phyloP scores from a whole-genome alignment of 1,284 basidiomycete genomes.

The Pascua sp. region DNA sequence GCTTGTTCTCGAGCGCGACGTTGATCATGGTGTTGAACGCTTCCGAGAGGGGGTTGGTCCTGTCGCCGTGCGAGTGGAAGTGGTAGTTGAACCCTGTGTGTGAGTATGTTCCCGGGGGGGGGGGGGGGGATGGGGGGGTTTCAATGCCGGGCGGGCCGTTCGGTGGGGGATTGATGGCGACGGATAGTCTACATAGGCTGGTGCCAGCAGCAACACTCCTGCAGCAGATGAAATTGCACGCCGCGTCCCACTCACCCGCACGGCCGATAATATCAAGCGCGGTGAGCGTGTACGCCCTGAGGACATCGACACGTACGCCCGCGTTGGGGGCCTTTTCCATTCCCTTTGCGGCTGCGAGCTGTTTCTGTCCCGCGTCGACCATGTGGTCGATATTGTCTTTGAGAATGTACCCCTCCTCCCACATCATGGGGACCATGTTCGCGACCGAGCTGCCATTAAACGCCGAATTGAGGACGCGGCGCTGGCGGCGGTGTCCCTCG shows the following conservation, averaged over 20 bases:
- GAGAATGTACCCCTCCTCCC: constrained; percentile 60
- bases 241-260: constrained; percentile 51
- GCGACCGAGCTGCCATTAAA: constrained; percentile 46
- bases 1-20: constrained; percentile 46
- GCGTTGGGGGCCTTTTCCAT: constrained; percentile 12
- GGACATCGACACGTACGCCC: constrained; percentile 54
- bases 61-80: constrained; percentile 53
- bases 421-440: constrained; percentile 60
- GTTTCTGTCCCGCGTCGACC: constrained; percentile 15
- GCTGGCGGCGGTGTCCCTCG: constrained; percentile 55
- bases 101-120: no score
- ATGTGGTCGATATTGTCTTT: constrained; percentile 26
- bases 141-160: no score
- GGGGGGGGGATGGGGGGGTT: no score
- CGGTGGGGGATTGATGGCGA: no score
- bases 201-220: no score
- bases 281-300: constrained; percentile 61
- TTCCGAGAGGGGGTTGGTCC: constrained; percentile 56
- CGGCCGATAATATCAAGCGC: constrained; percentile 70
- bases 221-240: no score
- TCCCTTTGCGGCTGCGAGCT: constrained; percentile 20
- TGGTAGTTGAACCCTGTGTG: constrained; percentile 60
- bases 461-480: constrained; percentile 51
- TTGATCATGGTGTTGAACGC: constrained; percentile 59
- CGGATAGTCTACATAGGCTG: no score